phyloP scores from a whole-genome alignment of 2,329 filamentous ascomycete species.

The Aspergillus versicolor region DNA sequence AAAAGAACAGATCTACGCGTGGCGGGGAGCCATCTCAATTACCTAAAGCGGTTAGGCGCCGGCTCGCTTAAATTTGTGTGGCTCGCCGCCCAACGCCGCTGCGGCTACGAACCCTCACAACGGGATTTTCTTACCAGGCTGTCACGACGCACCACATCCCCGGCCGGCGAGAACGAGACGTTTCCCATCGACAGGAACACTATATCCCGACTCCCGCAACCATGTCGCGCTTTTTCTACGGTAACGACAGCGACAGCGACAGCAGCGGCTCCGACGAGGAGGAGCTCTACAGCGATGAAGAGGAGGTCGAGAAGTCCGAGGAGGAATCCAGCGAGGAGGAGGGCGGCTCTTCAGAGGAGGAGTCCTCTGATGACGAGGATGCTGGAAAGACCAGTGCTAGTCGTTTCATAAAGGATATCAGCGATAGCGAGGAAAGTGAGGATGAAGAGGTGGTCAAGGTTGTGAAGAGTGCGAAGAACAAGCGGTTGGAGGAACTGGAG shows the following conservation, averaged over 20 bases:
- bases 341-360: constrained; percentile 50
- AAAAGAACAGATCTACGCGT: background rate
- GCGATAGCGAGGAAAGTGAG: constrained; percentile 77
- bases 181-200: constrained; percentile 20
- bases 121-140: constrained; percentile 23
- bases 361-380: constrained; percentile 38
- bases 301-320: constrained; percentile 61
- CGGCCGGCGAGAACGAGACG: constrained; percentile 22
- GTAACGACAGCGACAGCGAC: constrained; percentile 92
- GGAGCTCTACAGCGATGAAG: constrained; percentile 83
- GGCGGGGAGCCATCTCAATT: constrained; percentile 13
- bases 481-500: constrained; percentile 91
- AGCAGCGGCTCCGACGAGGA: constrained; percentile 92
- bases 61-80: constrained; percentile 49
- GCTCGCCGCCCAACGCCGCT: constrained; percentile 28
- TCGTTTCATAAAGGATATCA: constrained; percentile 77
- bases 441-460: constrained; percentile 82
- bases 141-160: constrained; percentile 17
- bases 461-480: constrained; percentile 98
- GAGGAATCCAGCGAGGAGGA: constrained; percentile 58
- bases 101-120: constrained; percentile 29
- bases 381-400: constrained; percentile 68
- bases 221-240: constrained; percentile 98
- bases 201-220: constrained; percentile 39
- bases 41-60: constrained; percentile 36